Base-by-base conservation (phyloP, 805 yeast genomes). In the Clavispora asparagi region DNA sequence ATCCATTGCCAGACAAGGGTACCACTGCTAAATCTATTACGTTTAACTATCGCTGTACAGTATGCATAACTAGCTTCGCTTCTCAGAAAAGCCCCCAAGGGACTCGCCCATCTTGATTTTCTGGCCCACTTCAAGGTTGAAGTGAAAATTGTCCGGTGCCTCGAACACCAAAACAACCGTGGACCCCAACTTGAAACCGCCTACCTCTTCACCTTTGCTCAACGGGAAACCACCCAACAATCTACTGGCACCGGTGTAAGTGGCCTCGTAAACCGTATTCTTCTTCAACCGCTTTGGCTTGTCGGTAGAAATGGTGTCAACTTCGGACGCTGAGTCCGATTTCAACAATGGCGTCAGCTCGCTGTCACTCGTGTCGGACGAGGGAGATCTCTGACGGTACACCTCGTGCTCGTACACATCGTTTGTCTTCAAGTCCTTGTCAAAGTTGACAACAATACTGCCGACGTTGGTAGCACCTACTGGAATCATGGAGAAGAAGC, bases 391-490 rank as follows among this genome's bases (percentile, higher is more conserved):
- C 63, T 58, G 61, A 12, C 27, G 28, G 42, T 65, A 63, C 30
- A 62, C 59, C 47, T 69, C 76, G 51, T 76, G 78, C 62, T 81
- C 83, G 55, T 80, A 82, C 39, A 77, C 74, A 29, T 81, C 83
- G 64, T 94, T 94, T 12, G 99, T 94, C 33, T 84, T 78, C 59
- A 94, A 77, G 59, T 87, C 91, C 67, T 85, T 84, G 67, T 94
- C 99, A 59, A 94, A 94, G 61, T 91, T 89, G 54, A 94, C 77
- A 48, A 85, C 83, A 54, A 94, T 94, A 58, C 95, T 85, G 6
- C 99, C 99, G 28, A 94, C 99, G 67, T 94, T 94, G 2, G 99
- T 94, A 23, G 99, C 99, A 12, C 99, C 99, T 11, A 94, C 99
- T 0, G 99, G 97, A 0, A 96, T 92, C 99, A 94, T 94, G 53